Evolutionary conservation across 805 yeast species (phyloP), one percentile per base, ranked within the genome.

Genomic region (Isabelozyma pseudorhagii): DNA sequence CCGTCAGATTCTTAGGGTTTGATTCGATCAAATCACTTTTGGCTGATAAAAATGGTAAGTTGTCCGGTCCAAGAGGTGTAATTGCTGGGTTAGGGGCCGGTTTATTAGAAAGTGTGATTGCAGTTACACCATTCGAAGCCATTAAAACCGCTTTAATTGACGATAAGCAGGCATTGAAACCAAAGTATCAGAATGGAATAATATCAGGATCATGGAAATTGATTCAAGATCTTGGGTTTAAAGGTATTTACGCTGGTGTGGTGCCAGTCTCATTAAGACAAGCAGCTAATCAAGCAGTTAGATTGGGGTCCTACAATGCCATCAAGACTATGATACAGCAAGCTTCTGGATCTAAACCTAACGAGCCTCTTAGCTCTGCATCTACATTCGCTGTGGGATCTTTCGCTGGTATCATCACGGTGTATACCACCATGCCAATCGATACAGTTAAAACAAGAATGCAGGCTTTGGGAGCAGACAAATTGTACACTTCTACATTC

Each of bases 81-180:
- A 51, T 93, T 31, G 99, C 99, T 1, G 99, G 99, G n/a, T 74
- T 94, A 42, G 97, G 98, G 44, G 99, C 99, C 2, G 99, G 99
- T 38, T 79, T 92, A 42, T 69, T 93, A 52, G 99, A 93, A 66
- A 86, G 96, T 50, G 86, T 91, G 27, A 77, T 92, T 42, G 98
- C 98, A 0, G 96, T 94, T 44, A 93, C 99, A 0, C 99, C 99
- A 2, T 91, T 92, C 49, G 99, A 93, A 68, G 96, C 97, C 36
- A 89, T 93, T 69, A 93, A 93, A 65, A 93, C 98, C 0, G 97
- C 96, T 0, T 78, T 92, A 69, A 94, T 93, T 57, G 99, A 93
- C 71, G 99, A 93, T 66, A 89, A 85, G 56, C 96, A 87, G 68
- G 61, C 86, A 5, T 71, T 81, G 3, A 78, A 76, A 48, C 97